These are phyloP conservation scores for Mycena crocata DNA, from an alignment of 768 basidiomycete species.

Conservation along the genomic window DNA sequence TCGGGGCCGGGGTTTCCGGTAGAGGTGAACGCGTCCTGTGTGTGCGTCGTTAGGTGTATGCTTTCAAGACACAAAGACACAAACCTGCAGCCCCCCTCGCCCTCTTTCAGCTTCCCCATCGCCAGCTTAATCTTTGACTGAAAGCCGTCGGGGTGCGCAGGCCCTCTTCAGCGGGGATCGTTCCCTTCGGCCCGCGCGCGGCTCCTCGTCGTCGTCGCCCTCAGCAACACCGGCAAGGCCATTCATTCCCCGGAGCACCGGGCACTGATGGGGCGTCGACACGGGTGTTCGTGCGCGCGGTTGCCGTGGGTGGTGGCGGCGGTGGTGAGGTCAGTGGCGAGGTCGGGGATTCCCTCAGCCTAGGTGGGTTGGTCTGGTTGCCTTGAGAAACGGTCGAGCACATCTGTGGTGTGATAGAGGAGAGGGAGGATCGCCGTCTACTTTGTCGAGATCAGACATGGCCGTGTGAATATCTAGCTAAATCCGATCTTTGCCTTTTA, in stretches of 20 bases:
- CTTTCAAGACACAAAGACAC: not conserved
- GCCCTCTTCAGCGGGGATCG: too few relatives aligned
- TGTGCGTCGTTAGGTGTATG: not conserved
- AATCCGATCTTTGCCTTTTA: too few relatives aligned
- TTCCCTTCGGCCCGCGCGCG: too few relatives aligned
- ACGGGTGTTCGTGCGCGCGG: conserved; percentile 58
- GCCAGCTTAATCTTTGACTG: conserved; percentile 78
- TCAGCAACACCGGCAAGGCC: conserved; percentile 38
- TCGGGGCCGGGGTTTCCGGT: conserved; percentile 43
- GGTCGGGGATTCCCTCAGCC: conserved; percentile 22
- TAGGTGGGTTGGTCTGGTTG: conserved; percentile 10
- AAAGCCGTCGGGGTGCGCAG: conserved; percentile 55
- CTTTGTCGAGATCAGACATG: too few relatives aligned
- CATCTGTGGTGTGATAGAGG: conserved; percentile 50
- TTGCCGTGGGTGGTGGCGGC: conserved; percentile 47
- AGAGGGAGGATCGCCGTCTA: too few relatives aligned
- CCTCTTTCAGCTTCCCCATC: conserved; percentile 79
- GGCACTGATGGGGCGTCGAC: conserved; percentile 57
- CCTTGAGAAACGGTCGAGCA: conserved; percentile 57
- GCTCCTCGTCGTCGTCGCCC: conserved; percentile 52
- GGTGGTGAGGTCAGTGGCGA: conserved; percentile 42
- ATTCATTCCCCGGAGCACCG: conserved; percentile 45
- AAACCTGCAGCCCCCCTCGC: conserved; percentile 61
- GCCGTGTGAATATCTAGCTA: too few relatives aligned
- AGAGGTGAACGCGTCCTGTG: conserved; percentile 5